Conservation (phyloP, 1,139 yeast species). For the Hyphopichia wangnamkhiaoensis region DNA sequence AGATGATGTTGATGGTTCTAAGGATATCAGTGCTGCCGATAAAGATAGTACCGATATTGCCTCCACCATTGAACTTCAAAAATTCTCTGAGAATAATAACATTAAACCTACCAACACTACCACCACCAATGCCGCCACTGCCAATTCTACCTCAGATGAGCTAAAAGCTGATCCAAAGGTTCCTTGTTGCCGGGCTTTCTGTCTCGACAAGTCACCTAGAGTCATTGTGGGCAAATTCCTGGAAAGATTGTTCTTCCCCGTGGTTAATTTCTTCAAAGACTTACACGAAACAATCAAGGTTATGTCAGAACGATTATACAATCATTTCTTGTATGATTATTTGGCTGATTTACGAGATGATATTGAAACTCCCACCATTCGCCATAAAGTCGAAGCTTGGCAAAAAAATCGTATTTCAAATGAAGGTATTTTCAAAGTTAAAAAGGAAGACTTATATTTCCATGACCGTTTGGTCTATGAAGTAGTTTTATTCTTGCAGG, state of each 20-base stretch:
- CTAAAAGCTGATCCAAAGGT: neutral
- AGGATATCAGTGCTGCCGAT: neutral
- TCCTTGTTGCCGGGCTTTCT: neutral
- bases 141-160: neutral
- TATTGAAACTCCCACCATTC: slow-evolving; percentile 3
- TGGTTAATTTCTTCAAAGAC: no score
- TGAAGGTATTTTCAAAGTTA: slow-evolving; percentile 1
- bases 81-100: neutral
- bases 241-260: no score
- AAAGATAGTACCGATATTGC: no score
- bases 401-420: slow-evolving; percentile 1
- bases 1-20: neutral
- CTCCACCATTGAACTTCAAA: slow-evolving; percentile 4
- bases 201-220: no score
- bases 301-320: neutral
- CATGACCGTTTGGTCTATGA: slow-evolving; percentile 2
- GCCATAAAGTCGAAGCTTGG: slow-evolving; percentile 4
- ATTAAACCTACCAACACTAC: neutral
- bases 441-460: slow-evolving; percentile 1
- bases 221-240: no score
- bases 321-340: slow-evolving; percentile 1
- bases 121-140: neutral
- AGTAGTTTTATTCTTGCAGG: slow-evolving; percentile 12
- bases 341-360: neutral
- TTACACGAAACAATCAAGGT: neutral